A percentile compares a stretch with the other conserved stretches of the same genome.
phyloP scores from a whole-genome alignment of 2,329 filamentous ascomycete species.

The Trichoderma atroviride region DNA sequence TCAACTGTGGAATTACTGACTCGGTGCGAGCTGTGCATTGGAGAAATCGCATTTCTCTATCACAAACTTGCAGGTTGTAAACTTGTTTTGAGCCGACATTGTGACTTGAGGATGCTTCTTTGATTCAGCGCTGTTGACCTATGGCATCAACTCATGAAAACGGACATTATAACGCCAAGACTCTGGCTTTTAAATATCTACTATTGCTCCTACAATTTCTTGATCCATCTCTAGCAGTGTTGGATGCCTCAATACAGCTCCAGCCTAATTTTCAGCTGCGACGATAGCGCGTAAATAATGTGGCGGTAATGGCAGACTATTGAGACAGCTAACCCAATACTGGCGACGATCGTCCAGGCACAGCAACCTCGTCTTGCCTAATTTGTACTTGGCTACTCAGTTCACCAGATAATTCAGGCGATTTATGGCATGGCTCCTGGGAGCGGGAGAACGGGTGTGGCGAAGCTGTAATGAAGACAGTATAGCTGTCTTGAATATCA shows the following conservation, averaged over 20 bases:
- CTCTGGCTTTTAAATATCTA: constrained; percentile 9
- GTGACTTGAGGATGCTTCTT: background rate
- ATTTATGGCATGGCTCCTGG: background rate
- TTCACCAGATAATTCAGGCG: background rate
- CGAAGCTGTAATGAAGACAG: background rate
- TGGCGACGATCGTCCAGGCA: constrained; percentile 9
- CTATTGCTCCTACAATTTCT: background rate
- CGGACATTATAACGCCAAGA: background rate
- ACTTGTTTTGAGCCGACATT: constrained; percentile 15
- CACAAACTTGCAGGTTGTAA: constrained; percentile 13
- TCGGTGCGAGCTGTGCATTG: constrained; percentile 5
- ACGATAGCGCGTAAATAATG: constrained; percentile 12
- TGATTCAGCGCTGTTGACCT: background rate
- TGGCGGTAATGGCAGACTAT: constrained; percentile 13
- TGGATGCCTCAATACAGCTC: background rate
- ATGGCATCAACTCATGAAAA: background rate
- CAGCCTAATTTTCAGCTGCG: constrained; percentile 6
- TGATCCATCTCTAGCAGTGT: background rate
- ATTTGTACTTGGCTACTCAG: background rate
- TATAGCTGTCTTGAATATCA: background rate
- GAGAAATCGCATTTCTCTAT: constrained; percentile 16
- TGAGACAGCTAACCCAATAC: constrained; percentile 12
- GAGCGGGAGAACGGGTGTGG: constrained; percentile 3
- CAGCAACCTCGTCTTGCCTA: background rate
- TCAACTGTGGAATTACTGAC: background rate